Evolutionary conservation across 768 basidiomycete genomes (phyloP).

Genomic region (Suillus luteus): DNA sequence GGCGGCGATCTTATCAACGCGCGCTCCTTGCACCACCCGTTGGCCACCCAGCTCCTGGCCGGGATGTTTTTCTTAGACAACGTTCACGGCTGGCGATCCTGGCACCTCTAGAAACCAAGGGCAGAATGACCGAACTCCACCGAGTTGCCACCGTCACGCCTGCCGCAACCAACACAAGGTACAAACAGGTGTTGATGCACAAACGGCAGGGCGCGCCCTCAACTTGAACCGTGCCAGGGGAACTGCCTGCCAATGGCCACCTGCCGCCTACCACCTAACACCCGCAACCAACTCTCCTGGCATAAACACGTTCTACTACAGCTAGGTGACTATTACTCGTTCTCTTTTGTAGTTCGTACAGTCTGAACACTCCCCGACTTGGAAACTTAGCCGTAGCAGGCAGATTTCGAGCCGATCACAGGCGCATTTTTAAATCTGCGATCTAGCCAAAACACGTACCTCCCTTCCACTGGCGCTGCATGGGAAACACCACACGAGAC

Average conservation of each 20-base stretch:
- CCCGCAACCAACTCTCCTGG: neutral
- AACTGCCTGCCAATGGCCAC: neutral
- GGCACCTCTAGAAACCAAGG: neutral
- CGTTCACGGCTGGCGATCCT: neutral
- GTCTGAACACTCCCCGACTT: neutral
- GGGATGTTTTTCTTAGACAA: neutral
- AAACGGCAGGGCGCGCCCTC: neutral
- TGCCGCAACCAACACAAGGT: neutral
- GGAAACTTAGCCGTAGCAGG: neutral
- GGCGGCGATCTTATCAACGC: neutral
- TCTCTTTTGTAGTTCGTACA: too few relatives aligned
- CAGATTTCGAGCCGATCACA: neutral
- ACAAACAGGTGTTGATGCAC: neutral
- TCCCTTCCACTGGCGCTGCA: neutral
- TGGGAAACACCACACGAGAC: neutral
- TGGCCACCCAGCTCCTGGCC: neutral
- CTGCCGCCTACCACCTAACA: neutral
- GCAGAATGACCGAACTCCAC: neutral
- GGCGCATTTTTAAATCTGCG: neutral
- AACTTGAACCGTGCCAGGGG: neutral
- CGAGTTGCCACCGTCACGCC: too few relatives aligned
- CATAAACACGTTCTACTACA: neutral
- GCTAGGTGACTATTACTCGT: neutral
- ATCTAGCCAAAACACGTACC: neutral
- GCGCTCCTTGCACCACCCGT: neutral